Base-by-base conservation (phyloP, 345 rosid species). In the Citrus australasica region DNA sequence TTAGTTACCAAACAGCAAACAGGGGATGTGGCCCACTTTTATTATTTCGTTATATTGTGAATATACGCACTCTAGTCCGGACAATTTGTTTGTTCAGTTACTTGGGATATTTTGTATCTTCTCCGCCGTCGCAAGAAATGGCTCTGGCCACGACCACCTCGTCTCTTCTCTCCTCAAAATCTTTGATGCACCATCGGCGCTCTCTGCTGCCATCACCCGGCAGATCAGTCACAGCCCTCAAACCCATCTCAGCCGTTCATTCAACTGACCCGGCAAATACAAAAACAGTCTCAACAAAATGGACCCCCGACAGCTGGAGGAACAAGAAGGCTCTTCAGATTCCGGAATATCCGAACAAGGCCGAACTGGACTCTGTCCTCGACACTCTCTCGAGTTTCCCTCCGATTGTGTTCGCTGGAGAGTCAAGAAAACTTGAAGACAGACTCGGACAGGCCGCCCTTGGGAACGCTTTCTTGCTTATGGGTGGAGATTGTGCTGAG, bases 361-460 rank as follows among this genome's bases (percentile, higher is more conserved):
- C 73, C 19, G 89, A 83, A 62, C 87, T 90, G 1, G 86, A 81
- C 21, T 82, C 90, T 1, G 89, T 88, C 69, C 81, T 88, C 37
- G 42, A 81, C 24, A 87, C 87, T 40, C 86, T 90, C 61, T 87
- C 86, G 24, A 79, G 89, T 6, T 90, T 85, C 69, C 93, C 93
- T 24, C 90, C 93, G 62, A 82, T 90, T 71, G 93, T 90, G 8
- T 90, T 90, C 79, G 93, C 93, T 13, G 93, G 93, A 11, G 93
- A 90, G 78, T 91, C 93, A 16, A 85, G 90, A 71, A 78, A 71
- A 79, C 89, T 90, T 0, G 93, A 88, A 68, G 83, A 85, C 80
- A 83, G 75, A 77, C 82, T 85, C 8, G 88, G 82, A 7, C 79
- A 75, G 59, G 88, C 88, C 21, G 88, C 88, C 37, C 58, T 61